Evolutionary conservation across 257 asterid genomes (phyloP).

Genomic region (Echium plantagineum): DNA sequence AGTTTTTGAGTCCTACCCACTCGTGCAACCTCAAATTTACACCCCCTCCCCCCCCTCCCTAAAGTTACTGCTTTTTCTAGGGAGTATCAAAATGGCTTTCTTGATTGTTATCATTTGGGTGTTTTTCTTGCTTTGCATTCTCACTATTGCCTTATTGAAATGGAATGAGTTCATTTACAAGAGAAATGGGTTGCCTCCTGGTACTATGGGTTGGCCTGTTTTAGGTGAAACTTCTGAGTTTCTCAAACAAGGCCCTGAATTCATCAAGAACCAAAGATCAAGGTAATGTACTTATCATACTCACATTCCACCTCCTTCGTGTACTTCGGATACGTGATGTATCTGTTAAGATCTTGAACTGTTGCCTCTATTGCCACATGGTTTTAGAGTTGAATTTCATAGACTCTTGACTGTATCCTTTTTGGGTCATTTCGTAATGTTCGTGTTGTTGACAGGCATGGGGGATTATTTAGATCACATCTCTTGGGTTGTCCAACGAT

Average conservation of each 20-base stretch:
- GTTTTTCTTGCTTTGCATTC: conserved; percentile 50
- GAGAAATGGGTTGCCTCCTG: conserved; percentile 86
- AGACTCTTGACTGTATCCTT: too few species aligned
- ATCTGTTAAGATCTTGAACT: too few species aligned
- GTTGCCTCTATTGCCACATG: too few species aligned
- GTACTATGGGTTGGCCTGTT: conserved; percentile 99
- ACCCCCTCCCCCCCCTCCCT: conserved; percentile 17
- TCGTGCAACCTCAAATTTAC: conserved; percentile 31
- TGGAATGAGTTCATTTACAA: conserved; percentile 83
- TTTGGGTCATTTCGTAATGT: too few species aligned
- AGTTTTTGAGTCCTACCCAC: conserved; percentile 15
- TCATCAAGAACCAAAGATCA: conserved; percentile 87
- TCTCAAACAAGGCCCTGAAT: conserved; percentile 82
- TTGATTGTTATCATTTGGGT: conserved; percentile 37
- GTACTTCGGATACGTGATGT: too few species aligned
- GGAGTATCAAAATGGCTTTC: conserved; percentile 55
- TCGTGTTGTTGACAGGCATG: too few species aligned
- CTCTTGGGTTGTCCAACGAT: conserved; percentile 73
- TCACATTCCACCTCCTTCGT: too few species aligned
- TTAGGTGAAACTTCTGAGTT: conserved; percentile 97
- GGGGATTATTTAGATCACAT: conserved; percentile 72
- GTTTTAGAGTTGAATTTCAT: too few species aligned
- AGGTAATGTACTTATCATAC: conserved; percentile 31
- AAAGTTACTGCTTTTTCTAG: conserved; percentile 18
- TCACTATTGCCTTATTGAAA: conserved; percentile 59